Evolutionary conservation across 1,139 yeast species (phyloP), one percentile per base, ranked within the genome.

Genomic region (Sugiyamaella xylanicola): DNA sequence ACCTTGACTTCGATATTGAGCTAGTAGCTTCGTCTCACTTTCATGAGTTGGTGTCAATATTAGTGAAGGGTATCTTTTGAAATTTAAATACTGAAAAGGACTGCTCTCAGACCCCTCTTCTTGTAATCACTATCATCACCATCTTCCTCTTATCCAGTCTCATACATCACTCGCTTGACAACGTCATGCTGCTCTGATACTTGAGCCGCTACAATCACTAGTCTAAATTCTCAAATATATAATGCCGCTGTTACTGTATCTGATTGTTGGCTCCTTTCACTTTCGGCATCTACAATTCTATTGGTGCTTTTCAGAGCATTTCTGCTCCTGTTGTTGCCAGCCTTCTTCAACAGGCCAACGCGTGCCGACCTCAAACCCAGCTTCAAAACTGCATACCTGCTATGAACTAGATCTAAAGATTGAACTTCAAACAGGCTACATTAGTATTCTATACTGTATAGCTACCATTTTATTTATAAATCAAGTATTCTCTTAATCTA

Each of bases 191-290:
- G 61, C 64, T 39, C 65, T 45, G 67, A 63, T 4, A 49, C 57
- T 4, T 51, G 66, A 16, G 55, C 62, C 29, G 62, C 63, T 35
- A 56, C 61, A 51, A 63, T 68, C 56, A 60, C 70, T 17, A 70
- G 71, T 17, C 40, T 62, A 15, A 68, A 63, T 54, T 57, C 37
- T 7, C 37, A 32, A n/a, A 32, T 32, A 4, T 8, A 32, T n/a
- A 32, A 32, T n/a, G 37, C 37, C 66, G 52, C 60, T 47, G 65
- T 61, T 32, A 62, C 66, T 19, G 54, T 65, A 20, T 51, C 62
- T 15, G 55, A 61, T 25, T 65, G n/a, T 61, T 67, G 22, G 59
- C 63, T 29, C 63, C 65, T 19, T 41, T 62, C 44, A 63, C 69
- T n/a, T 56, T 59, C 19, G 69, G 68, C 39, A 37, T 60, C 19